Conservation (phyloP, 352 stramenopile genomes). For the Aphanomyces astaci region DNA sequence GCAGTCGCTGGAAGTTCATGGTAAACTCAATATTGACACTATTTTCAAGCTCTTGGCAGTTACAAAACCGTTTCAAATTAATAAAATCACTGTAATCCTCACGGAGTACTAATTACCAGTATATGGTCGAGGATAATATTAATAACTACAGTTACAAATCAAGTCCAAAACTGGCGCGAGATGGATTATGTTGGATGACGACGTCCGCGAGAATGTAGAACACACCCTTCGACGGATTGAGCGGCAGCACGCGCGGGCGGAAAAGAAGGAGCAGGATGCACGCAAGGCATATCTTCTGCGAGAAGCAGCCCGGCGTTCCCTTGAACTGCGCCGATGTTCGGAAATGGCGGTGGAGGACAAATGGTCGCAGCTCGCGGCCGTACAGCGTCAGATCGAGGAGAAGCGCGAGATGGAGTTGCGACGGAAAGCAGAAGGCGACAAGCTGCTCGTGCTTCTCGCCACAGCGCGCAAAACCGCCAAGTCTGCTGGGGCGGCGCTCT, state of each 20-base stretch:
- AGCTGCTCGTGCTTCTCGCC: conserved; percentile 1
- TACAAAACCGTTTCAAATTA: background rate
- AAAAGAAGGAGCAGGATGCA: background rate
- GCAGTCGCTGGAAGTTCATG: conserved; percentile 21
- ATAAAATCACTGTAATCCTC: background rate
- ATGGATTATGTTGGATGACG: conserved; percentile 10
- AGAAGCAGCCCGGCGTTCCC: background rate
- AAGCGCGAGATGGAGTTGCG: background rate
- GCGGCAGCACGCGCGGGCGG: background rate
- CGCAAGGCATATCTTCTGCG: background rate
- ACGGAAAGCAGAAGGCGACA: conserved; percentile 10
- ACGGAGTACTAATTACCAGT: background rate
- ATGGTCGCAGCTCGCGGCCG: background rate
- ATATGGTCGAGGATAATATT: too few species aligned
- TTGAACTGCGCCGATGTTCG: background rate
- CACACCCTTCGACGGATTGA: background rate
- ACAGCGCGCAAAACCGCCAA: conserved; percentile 7
- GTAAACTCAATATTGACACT: too few species aligned
- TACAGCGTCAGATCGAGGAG: background rate
- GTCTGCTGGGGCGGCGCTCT: background rate
- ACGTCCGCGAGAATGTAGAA: background rate
- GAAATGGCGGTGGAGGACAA: conserved; percentile 14
- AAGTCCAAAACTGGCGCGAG: background rate
- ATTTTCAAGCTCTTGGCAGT: too few species aligned
- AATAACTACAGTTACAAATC: too few species aligned